Base-by-base conservation (phyloP, 2,329 filamentous ascomycete genomes). In the Leptographium radiaticola region DNA sequence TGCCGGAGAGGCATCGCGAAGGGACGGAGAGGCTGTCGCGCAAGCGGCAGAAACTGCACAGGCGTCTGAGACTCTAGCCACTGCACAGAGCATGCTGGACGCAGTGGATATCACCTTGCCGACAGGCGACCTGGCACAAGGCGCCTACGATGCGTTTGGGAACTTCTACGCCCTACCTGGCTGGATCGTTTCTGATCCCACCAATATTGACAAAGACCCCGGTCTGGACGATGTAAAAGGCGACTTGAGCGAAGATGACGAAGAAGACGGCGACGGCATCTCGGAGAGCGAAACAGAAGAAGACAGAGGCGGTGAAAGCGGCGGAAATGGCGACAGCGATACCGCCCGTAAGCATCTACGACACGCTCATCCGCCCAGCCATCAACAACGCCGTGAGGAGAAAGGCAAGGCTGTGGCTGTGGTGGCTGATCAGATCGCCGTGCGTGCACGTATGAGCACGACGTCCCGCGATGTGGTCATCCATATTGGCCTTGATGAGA, bases 51-150 rank as follows among this genome's bases (percentile, higher is more conserved):
- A 71, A 6, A 31, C 45, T 7, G 52, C 38, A 43, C 40, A 68
- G 30, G 62, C 69, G 3, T 70, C 69, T 6, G 62, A 64, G 4
- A 73, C 69, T 18, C 64, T 87, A 10, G 74, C 71, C 33, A 88
- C 83, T 2, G 90, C 90, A 8, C 89, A 96, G 70, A 80, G 77
- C 53, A 85, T 96, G 54, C 70, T 96, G 7, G 81, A 85, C 62
- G 89, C 89, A 1, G 84, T 82, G 10, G 89, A 84, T 30, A 77
- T 90, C 36, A 89, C 84, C 0, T 68, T 89, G 13, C 86, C 86
- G 0, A 86, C 83, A 0, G 86, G 87, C 0, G 77, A 89, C 61
- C 67, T 90, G 20, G 79, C 79, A 42, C 80, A 86, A 53, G 86
- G 86, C 11, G 82, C 76, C 18, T 91, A 89, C 62, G 87, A 90